These are phyloP conservation scores for Diaporthe destruens DNA, from an alignment of 2,329 filamentous ascomycete species.

Conservation along the genomic window DNA sequence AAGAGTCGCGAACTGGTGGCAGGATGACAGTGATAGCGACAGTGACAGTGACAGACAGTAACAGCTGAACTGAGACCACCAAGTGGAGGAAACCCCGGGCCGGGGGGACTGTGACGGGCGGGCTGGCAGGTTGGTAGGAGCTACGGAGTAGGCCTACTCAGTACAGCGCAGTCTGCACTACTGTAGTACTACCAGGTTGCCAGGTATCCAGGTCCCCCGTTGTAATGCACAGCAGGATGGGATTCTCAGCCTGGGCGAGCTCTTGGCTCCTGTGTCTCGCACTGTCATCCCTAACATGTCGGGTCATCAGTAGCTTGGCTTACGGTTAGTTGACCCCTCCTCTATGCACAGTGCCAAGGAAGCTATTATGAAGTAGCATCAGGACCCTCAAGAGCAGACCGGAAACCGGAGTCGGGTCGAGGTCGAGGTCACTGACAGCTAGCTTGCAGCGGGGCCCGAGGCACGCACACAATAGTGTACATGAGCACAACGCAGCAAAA, in stretches of 20 bases:
- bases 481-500: too few relatives aligned
- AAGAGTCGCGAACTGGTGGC: conserved; percentile 27
- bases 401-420: conserved; percentile 24
- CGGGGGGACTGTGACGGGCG: conserved; percentile 20
- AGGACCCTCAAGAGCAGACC: conserved; percentile 10
- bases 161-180: too few relatives aligned
- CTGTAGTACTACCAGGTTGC: too few relatives aligned
- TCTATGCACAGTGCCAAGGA: not conserved
- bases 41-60: conserved; percentile 5
- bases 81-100: conserved; percentile 29
- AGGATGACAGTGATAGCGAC: conserved; percentile 13
- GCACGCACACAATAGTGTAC: not conserved
- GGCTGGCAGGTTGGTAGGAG: not conserved
- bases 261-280: not conserved
- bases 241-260: conserved; percentile 16
- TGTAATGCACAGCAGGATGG: conserved; percentile 4
- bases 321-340: not conserved
- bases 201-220: not conserved
- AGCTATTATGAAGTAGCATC: conserved; percentile 2
- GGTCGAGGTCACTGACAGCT: not conserved
- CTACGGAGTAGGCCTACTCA: not conserved
- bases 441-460: not conserved
- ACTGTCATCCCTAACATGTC: not conserved
- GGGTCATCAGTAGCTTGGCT: fast-evolving
- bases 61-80: conserved; percentile 31